phyloP scores from a whole-genome alignment of 2,329 filamentous ascomycete genomes.

The Beauveria brongniartii region DNA sequence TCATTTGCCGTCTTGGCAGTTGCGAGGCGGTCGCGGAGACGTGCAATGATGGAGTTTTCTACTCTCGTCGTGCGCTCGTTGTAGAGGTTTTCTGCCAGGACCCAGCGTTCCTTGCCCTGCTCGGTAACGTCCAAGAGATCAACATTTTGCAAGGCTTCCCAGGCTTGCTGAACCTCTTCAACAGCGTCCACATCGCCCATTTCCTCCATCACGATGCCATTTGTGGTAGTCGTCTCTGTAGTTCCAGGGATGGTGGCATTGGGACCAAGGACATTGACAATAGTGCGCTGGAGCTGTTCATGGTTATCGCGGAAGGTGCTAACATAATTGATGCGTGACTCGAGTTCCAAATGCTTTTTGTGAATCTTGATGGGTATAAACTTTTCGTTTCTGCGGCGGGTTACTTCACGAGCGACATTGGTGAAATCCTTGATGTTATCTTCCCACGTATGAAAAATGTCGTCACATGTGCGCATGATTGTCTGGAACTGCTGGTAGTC shows the following conservation, averaged over 20 bases:
- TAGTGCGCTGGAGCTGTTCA: slow-evolving; percentile 92
- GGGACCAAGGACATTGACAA: slow-evolving; percentile 89
- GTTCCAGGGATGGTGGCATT: slow-evolving; percentile 49
- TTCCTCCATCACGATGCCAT: slow-evolving; percentile 75
- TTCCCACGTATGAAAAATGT: slow-evolving; percentile 89
- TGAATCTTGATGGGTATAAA: slow-evolving; percentile 98
- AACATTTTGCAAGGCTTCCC: slow-evolving; percentile 87
- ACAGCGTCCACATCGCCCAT: slow-evolving; percentile 96
- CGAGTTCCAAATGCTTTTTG: slow-evolving; percentile 78
- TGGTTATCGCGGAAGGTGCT: slow-evolving; percentile 93
- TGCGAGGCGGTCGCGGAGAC: slow-evolving; percentile 82
- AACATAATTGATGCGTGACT: slow-evolving; percentile 88
- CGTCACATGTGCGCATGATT: slow-evolving; percentile 74
- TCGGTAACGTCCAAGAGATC: slow-evolving; percentile 87
- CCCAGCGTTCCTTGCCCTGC: slow-evolving; percentile 87
- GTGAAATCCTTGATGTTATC: slow-evolving; percentile 97
- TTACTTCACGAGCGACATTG: slow-evolving; percentile 92
- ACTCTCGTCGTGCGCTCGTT: slow-evolving; percentile 95
- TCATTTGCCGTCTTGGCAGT: slow-evolving; percentile 97
- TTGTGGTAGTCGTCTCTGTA: slow-evolving; percentile 42
- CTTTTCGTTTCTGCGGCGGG: slow-evolving; percentile 86
- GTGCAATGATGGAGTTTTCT: slow-evolving; percentile 97
- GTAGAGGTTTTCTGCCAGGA: slow-evolving; percentile 89
- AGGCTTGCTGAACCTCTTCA: slow-evolving; percentile 90
- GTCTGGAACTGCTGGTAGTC: slow-evolving; percentile 84